Percentiles rank a stretch among this genome's conserved stretches.
phyloP scores from a whole-genome alignment of 768 basidiomycete genomes.

The Mrakia hoshinonis region DNA sequence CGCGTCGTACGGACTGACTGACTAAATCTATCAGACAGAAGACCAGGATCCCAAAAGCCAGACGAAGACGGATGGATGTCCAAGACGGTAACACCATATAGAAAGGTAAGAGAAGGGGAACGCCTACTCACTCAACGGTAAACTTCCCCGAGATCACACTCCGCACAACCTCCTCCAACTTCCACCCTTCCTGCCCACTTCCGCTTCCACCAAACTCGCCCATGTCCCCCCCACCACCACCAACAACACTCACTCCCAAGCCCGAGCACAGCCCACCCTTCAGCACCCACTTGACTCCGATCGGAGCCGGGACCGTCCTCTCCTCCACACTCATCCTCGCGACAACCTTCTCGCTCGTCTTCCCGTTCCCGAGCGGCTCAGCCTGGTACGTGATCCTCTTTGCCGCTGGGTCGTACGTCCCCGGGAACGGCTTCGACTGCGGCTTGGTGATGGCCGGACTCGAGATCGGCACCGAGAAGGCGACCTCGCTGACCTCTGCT shows the following conservation, averaged over 20 bases:
- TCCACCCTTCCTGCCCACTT: slow-evolving; percentile 8
- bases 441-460: slow-evolving; percentile 36
- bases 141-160: slow-evolving; percentile 24
- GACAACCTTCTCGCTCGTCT: slow-evolving; percentile 37
- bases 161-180: slow-evolving; percentile 15
- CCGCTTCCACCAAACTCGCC: slow-evolving; percentile 30
- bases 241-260: slow-evolving; percentile 40
- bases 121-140: slow-evolving; percentile 20
- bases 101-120: background rate
- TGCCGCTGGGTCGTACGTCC: slow-evolving; percentile 37
- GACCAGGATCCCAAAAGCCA: too few relatives aligned
- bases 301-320: slow-evolving; percentile 34
- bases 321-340: slow-evolving; percentile 38
- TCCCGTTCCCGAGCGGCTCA: slow-evolving; percentile 2
- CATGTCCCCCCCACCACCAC: slow-evolving; percentile 15
- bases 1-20: too few relatives aligned
- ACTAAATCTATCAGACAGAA: too few relatives aligned
- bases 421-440: slow-evolving; percentile 43
- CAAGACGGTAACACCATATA: too few relatives aligned
- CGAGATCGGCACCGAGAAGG: slow-evolving; percentile 38
- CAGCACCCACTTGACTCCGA: slow-evolving; percentile 38
- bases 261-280: slow-evolving; percentile 38
- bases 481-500: slow-evolving; percentile 34
- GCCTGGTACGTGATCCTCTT: slow-evolving; percentile 35
- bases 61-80: too few relatives aligned